These are phyloP conservation scores for Pseudogymnoascus verrucosus DNA, from an alignment of 2,329 filamentous ascomycete species.

Conservation along the genomic window DNA sequence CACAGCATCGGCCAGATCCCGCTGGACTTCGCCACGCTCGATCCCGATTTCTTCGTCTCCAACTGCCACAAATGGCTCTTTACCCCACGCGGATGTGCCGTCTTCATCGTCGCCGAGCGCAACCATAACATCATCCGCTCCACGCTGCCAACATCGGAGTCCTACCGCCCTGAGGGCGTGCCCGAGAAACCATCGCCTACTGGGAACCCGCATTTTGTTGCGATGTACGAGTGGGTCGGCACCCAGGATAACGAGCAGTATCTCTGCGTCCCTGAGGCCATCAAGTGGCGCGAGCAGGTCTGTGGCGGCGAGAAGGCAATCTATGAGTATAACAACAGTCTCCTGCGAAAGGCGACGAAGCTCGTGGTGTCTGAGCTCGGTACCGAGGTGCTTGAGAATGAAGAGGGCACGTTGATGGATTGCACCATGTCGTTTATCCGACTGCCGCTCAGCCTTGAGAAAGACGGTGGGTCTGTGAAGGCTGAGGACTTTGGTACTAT, in stretches of 20 bases:
- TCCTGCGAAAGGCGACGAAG: constrained; percentile 58
- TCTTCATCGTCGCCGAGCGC: constrained; percentile 68
- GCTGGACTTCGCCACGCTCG: constrained; percentile 56
- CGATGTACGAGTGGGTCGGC: constrained; percentile 68
- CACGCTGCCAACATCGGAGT: constrained; percentile 72
- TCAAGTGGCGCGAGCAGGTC: constrained; percentile 60
- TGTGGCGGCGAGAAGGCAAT: constrained; percentile 70
- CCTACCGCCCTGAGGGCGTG: constrained; percentile 48
- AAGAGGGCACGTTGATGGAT: background rate
- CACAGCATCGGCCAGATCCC: constrained; percentile 76
- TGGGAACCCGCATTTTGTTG: constrained; percentile 50
- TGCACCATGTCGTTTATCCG: background rate
- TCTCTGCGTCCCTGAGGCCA: constrained; percentile 61
- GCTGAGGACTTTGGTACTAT: constrained; percentile 32
- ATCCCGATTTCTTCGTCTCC: constrained; percentile 78
- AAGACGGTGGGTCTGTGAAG: constrained; percentile 31
- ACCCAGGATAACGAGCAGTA: constrained; percentile 68
- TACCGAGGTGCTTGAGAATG: constrained; percentile 66
- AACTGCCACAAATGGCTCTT: constrained; percentile 93
- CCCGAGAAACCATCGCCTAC: constrained; percentile 28
- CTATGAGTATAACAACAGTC: constrained; percentile 49
- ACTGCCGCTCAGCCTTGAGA: constrained; percentile 20
- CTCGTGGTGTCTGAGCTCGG: constrained; percentile 54
- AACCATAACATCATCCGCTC: constrained; percentile 71
- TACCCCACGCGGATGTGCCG: constrained; percentile 68